phyloP scores from a whole-genome alignment of 2,329 filamentous ascomycete species.

The Arthrocladium fulminans region DNA sequence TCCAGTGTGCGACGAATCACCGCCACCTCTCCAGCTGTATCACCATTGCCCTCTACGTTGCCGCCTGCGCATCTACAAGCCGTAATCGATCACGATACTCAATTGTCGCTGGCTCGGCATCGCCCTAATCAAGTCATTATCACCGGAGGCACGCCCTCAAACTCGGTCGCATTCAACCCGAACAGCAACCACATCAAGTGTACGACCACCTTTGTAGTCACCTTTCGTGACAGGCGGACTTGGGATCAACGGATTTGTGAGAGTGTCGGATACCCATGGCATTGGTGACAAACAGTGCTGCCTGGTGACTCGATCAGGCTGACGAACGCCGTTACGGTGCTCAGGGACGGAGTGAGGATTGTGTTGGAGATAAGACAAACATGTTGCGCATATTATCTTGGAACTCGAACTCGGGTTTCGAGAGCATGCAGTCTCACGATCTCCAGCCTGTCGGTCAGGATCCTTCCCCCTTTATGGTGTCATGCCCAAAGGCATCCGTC shows the following conservation, averaged over 20 bases:
- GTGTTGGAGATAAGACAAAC: constrained; percentile 12
- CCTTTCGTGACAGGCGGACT: neutral
- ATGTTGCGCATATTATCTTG: constrained; percentile 43
- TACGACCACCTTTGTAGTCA: neutral
- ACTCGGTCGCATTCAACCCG: neutral
- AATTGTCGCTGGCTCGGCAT: constrained; percentile 7
- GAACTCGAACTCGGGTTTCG: constrained; percentile 37
- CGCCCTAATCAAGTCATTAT: neutral
- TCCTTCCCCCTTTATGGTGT: constrained; percentile 10
- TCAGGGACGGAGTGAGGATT: neutral
- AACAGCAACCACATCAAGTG: neutral
- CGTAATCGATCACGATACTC: constrained; percentile 13
- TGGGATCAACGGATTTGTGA: neutral
- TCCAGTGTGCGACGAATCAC: constrained; percentile 6
- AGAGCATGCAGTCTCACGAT: constrained; percentile 37
- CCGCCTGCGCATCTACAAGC: neutral
- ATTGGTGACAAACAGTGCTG: constrained; percentile 5
- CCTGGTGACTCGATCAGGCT: constrained; percentile 10
- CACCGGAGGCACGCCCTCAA: neutral
- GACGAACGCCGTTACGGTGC: neutral
- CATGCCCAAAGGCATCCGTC: constrained; percentile 26
- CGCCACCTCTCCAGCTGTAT: constrained; percentile 18
- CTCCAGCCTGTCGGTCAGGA: constrained; percentile 36
- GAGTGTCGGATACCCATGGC: neutral
- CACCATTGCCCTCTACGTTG: constrained; percentile 2